phyloP scores from a whole-genome alignment of 2,329 filamentous ascomycete species.

The Aureobasidium musti region DNA sequence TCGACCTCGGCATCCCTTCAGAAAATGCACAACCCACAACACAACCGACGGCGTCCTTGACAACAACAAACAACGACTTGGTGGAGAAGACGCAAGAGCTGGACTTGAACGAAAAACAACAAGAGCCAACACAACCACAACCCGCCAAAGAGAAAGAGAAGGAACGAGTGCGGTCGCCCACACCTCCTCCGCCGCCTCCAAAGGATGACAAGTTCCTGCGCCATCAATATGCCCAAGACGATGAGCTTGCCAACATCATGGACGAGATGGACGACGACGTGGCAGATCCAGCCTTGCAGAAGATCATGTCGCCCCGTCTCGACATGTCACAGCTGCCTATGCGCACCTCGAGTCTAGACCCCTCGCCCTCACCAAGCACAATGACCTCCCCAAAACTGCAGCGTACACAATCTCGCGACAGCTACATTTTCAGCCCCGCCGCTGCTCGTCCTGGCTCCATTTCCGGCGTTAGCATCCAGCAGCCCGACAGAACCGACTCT shows the following conservation, averaged over 20 bases:
- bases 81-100: constrained; percentile 9
- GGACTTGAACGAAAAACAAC: constrained; percentile 17
- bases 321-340: constrained; percentile 84
- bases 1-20: constrained; percentile 18
- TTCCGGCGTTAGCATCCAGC: constrained; percentile 34
- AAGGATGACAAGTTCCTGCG: constrained; percentile 36
- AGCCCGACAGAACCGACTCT: constrained; percentile 36
- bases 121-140: neutral
- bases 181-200: constrained; percentile 38
- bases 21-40: neutral
- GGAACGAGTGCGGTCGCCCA: constrained; percentile 33
- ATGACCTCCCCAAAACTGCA: constrained; percentile 16
- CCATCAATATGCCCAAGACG: constrained; percentile 35
- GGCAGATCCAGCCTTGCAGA: constrained; percentile 64
- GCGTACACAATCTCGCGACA: constrained; percentile 31
- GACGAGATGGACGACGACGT: constrained; percentile 79
- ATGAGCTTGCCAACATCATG: constrained; percentile 96
- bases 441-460: constrained; percentile 36
- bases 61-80: constrained; percentile 10
- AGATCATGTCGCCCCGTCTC: constrained; percentile 88
- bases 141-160: constrained; percentile 14
- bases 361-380: constrained; percentile 38
- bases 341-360: constrained; percentile 82
- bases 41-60: neutral
- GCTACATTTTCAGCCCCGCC: constrained; percentile 30